phyloP scores from a whole-genome alignment of 768 basidiomycete species.

The Auricularia sp. region DNA sequence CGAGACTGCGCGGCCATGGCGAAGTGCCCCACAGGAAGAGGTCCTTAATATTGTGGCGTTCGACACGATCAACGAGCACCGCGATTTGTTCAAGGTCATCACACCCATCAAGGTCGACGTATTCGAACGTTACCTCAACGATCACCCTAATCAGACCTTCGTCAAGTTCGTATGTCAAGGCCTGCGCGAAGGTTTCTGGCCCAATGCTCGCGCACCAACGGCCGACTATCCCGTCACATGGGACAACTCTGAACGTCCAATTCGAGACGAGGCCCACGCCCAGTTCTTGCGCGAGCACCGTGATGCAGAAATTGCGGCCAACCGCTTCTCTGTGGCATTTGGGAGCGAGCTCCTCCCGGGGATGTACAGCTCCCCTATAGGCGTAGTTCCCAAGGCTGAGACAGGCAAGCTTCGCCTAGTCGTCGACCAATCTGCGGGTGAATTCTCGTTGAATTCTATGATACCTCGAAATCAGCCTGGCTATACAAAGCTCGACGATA shows the following conservation, averaged over 20 bases:
- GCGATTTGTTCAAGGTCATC: constrained; percentile 26
- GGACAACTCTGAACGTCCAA: constrained; percentile 11
- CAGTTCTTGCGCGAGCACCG: constrained; percentile 19
- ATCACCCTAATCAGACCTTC: constrained; percentile 29
- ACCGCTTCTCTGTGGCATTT: constrained; percentile 20
- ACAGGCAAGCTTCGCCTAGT: constrained; percentile 29
- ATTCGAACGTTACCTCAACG: constrained; percentile 17
- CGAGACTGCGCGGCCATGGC: background rate
- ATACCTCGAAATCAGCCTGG: constrained; percentile 18
- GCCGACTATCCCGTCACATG: constrained; percentile 14
- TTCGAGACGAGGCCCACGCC: constrained; percentile 5
- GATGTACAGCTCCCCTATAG: constrained; percentile 32
- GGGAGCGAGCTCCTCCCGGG: constrained; percentile 28
- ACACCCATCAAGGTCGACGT: constrained; percentile 26
- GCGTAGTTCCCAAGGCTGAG: constrained; percentile 27
- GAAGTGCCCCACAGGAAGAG: background rate
- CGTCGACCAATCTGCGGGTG: constrained; percentile 28
- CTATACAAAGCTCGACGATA: constrained; percentile 23
- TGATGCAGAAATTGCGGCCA: constrained; percentile 13
- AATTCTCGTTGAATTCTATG: constrained; percentile 26
- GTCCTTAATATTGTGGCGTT: constrained; percentile 9
- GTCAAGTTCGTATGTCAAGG: constrained; percentile 23
- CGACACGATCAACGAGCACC: constrained; percentile 17
- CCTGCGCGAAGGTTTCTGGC: constrained; percentile 36
- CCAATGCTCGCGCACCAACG: constrained; percentile 22